Base-by-base conservation (phyloP, 768 basidiomycete species). In the Xerocomellus dryophilus region DNA sequence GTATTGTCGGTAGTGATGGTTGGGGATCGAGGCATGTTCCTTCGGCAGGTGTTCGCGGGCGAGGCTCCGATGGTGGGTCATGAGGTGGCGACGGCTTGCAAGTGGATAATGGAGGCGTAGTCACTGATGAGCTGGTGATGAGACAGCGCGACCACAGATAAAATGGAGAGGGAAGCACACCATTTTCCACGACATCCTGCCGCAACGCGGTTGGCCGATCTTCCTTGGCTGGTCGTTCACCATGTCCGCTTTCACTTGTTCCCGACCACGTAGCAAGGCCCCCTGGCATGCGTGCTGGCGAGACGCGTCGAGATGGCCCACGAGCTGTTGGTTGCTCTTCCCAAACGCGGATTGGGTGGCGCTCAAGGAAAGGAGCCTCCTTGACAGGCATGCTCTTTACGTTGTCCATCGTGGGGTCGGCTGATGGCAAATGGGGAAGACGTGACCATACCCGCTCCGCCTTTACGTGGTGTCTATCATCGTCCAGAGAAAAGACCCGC, bases 281-380 rank as follows among this genome's bases (percentile, higher is more conserved):
- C 39, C 12, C 18, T 42, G 40, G 14, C 17, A 45, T 29, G 27
- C 29, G 50, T 40, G 45, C 27, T 14, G 57, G 62, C 12, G 61
- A 58, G 54, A 63, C 40, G 27, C 47, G 63, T 38, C 32, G 58
- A 40, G 51, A 20, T 51, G 42, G 38, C 27, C 54, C 63, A 41
- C 50, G 59, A 43, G 23, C 4, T 27, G 42, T 43, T 2, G 58
- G 53, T 35, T 48, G 58, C 5, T 63, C 65, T 56, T 66, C 65
- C 65, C 65, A 66, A 46, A 66, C 61, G n/a, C 65, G 66, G 34
- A 63, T 55, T 45, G 66, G 66, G 29, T 58, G 61, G 39, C 56
- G 64, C 34, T 65, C 60, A 12, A 15, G 25, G 27, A n/a, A 40
- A 51, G 44, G 51, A n/a, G n/a, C n/a, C n/a, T n/a, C n/a, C n/a